phyloP scores from a whole-genome alignment of 768 basidiomycete genomes.

The Termitomyces bulborhizus region DNA sequence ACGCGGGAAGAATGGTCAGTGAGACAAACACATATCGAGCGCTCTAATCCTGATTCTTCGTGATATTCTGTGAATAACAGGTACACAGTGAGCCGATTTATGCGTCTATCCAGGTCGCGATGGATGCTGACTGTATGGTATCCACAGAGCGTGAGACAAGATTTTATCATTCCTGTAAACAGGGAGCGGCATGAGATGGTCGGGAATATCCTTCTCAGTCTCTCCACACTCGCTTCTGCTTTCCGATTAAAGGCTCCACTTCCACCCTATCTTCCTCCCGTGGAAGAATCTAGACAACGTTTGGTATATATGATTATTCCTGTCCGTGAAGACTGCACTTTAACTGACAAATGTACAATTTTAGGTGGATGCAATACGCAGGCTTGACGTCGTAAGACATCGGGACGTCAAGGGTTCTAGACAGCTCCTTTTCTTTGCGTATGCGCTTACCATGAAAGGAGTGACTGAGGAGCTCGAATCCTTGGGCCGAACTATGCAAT shows the following conservation, averaged over 20 bases:
- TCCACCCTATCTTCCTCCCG: constrained; percentile 95
- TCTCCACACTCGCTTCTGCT: constrained; percentile 72
- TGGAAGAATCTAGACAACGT: constrained; percentile 74
- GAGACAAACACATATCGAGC: constrained; percentile 17
- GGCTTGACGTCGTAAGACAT: constrained; percentile 82
- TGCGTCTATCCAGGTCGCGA: background rate
- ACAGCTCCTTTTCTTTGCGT: constrained; percentile 90
- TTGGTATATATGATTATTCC: constrained; percentile 42
- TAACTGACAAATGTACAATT: background rate
- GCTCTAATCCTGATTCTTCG: background rate
- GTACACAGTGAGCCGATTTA: constrained; percentile 55
- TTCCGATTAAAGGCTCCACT: constrained; percentile 86
- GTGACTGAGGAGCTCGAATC: constrained; percentile 85
- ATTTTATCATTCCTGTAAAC: constrained; percentile 91
- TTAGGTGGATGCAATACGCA: constrained; percentile 77
- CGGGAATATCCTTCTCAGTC: constrained; percentile 89
- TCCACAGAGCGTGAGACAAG: constrained; percentile 65
- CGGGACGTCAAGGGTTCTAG: constrained; percentile 76
- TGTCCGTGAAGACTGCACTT: background rate
- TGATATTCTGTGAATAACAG: constrained; percentile 24
- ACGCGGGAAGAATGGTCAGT: constrained; percentile 91
- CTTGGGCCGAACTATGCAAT: constrained; percentile 76
- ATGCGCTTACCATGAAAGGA: constrained; percentile 90
- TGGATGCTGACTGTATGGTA: background rate
- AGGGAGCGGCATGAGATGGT: constrained; percentile 89